Base-by-base conservation (phyloP, 169 alveolate species). In the Plasmodium sp. region DNA sequence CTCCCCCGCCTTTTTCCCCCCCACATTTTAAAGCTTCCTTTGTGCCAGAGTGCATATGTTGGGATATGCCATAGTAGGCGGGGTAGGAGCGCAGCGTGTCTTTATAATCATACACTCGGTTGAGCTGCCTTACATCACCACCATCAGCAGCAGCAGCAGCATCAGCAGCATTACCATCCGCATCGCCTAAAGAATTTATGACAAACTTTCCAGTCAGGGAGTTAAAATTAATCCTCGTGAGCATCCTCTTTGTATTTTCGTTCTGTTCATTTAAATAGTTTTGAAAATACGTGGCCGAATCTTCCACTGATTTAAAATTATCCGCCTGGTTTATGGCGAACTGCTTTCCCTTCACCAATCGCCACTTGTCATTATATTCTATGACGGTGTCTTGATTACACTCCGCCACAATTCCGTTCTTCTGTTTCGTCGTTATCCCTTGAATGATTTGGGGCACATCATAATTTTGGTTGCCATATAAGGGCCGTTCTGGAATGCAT, bases 311-410 rank as follows among this genome's bases (percentile, higher is more conserved):
- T 43, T 92, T 81, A 72, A 73, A 34, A 34, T 81, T 81, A 14
- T 82, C 95, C 75, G 34, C 82, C 27, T 81, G 95, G 56, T 83
- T 51, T 45, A 92, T 92, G 14, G 48, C 45, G 74, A 92, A 92
- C 71, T 45, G 43, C 43, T 92, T 92, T 39, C 92, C 92, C 33
- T 81, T 67, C 73, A 92, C 92, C 62, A 92, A 34, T 92, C 90
- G 82, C 95, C 95, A 92, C 58, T 81, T 92, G 34, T 92, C 62
- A 82, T 92, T 73, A 79, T 92, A 92, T 82, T 92, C 92, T 36
- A 92, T 92, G 18, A 92, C 45, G 75, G 95, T 92, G 39, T 92
- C 95, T 16, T 92, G 84, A n/a, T 82, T 92, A 41, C 84, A 54
- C n/a, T 92, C 84, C 43, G 95, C 48, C 75, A 81, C 84, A 75